Percentiles rank a stretch among this genome's conserved stretches.
phyloP scores from a whole-genome alignment of 495 filamentous ascomycete species.

The Aspergillus incahuasiensis region DNA sequence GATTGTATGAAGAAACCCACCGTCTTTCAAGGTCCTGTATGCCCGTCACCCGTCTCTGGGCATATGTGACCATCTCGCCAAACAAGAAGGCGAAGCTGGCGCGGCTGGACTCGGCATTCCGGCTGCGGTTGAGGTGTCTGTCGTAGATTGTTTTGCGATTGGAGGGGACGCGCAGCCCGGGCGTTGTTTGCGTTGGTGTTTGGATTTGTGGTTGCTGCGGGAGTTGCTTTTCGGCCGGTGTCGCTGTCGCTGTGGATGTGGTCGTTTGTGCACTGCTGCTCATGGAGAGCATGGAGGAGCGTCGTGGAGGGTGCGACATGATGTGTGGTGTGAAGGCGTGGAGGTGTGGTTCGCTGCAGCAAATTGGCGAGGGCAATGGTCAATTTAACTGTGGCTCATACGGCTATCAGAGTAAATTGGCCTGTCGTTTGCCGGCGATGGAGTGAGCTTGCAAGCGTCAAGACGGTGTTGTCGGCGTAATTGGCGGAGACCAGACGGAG shows the following conservation, averaged over 20 bases:
- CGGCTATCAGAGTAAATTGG: background rate
- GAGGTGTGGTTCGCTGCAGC: background rate
- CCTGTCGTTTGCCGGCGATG: too few relatives aligned
- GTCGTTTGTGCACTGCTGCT: constrained; percentile 29
- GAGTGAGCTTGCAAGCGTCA: background rate
- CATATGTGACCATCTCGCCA: constrained; percentile 93
- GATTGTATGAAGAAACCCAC: too few relatives aligned
- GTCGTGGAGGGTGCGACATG: constrained; percentile 37
- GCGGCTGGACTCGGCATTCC: constrained; percentile 80
- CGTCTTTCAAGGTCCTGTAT: constrained; percentile 91
- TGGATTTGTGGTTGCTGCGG: constrained; percentile 27
- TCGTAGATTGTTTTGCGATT: constrained; percentile 98
- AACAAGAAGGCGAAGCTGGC: constrained; percentile 95
- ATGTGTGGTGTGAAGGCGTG: constrained; percentile 1
- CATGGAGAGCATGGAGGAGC: constrained; percentile 36
- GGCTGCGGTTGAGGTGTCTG: constrained; percentile 83
- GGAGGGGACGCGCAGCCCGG: constrained; percentile 87
- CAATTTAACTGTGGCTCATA: background rate
- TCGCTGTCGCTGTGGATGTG: too few relatives aligned
- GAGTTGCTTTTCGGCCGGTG: constrained; percentile 28
- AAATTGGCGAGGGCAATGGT: background rate
- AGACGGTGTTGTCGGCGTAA: background rate
- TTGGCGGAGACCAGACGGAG: background rate
- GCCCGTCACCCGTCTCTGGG: constrained; percentile 81
- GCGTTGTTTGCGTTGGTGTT: constrained; percentile 32